Base-by-base conservation (phyloP, 2,329 filamentous ascomycete species). In the Tolypocladium paradoxum region DNA sequence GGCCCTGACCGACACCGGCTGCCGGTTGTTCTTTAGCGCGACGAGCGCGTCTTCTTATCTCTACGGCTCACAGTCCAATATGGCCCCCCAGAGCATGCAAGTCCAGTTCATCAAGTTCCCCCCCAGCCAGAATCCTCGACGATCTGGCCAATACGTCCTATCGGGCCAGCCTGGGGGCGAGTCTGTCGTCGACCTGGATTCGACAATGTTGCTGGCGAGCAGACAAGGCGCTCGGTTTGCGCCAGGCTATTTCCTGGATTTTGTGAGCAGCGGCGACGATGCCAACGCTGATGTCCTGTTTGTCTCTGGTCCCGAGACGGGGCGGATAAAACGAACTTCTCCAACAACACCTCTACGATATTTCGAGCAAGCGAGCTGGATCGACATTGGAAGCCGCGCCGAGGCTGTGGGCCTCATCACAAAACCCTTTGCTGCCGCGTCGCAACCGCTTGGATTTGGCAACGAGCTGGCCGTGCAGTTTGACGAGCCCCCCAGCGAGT, bases 391-490 rank as follows among this genome's bases (percentile, higher is more conserved):
- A 29, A 77, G 88, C 62, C 79, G 78, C 35, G 84, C 86, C 7
- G 85, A 95, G 65, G 89, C 88, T 59, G 81, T 96, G 53, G 90
- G 90, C 2, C 71, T 90, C 14, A 82, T 90, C 31, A 88, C 86
- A 1, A 78, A 80, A 49, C 81, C 87, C 0, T 92, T 90, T 60
- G 78, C 83, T 18, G 87, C 87, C 11, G 78, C 83, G 0, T 72
- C 72, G 12, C 79, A 82, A 29, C 87, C 88, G 0, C 66, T 83
- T 24, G 92, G 91, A 0, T 97, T 96, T 62, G 91, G 92, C 12
- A 99, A 99, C 61, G 93, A 99, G 70, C 76, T 97, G 53, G 90
- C 93, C 1, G 87, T 95, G n/a, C 95, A 99, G 62, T 99, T 93
- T 61, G 93, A 99, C 63, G 79, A 88, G 55, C 76, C 84, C 0